A percentile compares a stretch with the other conserved stretches of the same genome.
phyloP scores from a whole-genome alignment of 2,329 filamentous ascomycete species.

The Neonectria coccinea region DNA sequence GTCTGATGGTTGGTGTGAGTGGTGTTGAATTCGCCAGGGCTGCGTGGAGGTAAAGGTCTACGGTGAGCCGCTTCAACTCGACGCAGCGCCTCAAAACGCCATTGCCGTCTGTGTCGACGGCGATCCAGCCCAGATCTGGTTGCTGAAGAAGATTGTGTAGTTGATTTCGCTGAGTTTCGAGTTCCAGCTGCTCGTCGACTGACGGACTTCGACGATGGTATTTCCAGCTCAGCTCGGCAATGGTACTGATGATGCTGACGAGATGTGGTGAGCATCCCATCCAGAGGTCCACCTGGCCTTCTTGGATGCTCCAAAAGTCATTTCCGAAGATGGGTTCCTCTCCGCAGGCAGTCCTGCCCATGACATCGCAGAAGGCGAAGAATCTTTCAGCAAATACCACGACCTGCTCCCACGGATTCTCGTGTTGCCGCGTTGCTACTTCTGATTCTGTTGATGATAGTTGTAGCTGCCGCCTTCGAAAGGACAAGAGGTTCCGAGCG shows the following conservation, averaged over 20 bases:
- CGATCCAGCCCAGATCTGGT: neutral
- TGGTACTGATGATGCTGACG: slow-evolving; percentile 58
- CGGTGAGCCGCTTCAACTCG: slow-evolving; percentile 54
- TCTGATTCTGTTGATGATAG: slow-evolving; percentile 11
- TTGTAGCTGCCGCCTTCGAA: slow-evolving; percentile 47
- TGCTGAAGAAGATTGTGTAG: slow-evolving; percentile 11
- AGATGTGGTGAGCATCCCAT: slow-evolving; percentile 62
- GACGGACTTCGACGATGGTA: neutral
- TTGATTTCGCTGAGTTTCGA: neutral
- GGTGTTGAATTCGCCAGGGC: slow-evolving; percentile 57
- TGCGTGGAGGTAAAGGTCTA: slow-evolving; percentile 59
- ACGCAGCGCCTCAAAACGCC: slow-evolving; percentile 41
- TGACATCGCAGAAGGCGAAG: slow-evolving; percentile 64
- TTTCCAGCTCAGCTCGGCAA: slow-evolving; percentile 54
- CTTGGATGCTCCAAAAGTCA: slow-evolving; percentile 57
- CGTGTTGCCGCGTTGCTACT: neutral
- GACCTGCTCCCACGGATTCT: slow-evolving; percentile 20
- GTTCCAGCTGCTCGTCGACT: neutral
- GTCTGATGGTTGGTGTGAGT: slow-evolving; percentile 37
- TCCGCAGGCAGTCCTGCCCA: slow-evolving; percentile 62
- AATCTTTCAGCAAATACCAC: slow-evolving; percentile 57
- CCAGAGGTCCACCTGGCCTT: slow-evolving; percentile 53
- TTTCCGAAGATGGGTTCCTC: slow-evolving; percentile 59
- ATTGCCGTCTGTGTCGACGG: slow-evolving; percentile 14
- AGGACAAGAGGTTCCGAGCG: slow-evolving; percentile 58